Base-by-base conservation (phyloP, 805 yeast species). In the Sugiyamaella qingdaonensis region DNA sequence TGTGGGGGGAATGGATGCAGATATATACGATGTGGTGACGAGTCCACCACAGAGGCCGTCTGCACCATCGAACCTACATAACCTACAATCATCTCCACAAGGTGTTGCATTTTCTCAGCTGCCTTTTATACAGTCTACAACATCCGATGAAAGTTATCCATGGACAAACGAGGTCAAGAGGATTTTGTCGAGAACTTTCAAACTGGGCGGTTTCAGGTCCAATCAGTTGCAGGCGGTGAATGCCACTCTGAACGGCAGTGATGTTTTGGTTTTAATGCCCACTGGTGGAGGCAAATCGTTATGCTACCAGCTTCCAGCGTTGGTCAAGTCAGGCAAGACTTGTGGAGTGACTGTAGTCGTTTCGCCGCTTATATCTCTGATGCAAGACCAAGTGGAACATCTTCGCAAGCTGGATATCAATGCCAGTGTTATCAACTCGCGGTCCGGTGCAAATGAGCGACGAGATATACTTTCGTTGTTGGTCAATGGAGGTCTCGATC, bases 251-350 rank as follows among this genome's bases (percentile, higher is more conserved):
- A 45, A 78, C 4, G 96, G 97, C 0, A 77, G 78, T 43, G 99
- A 94, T 67, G 96, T 88, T 0, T 89, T 94, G 71, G 97, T 94
- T 1, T 74, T 94, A 61, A 92, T 94, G 96, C 99, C 99, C 0
- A 94, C 99, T 0, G 99, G 99, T 36, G 99, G 99, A 48, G 99
- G 99, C 48, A 94, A 94, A 66, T 91, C 98, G 0, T 71, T 94
- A 31, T 94, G 99, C 66, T 94, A 91, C 68, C 99, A 94, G 68
- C 74, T 94, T 35, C 98, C 99, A 0, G 97, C 99, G 0, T 73
- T 94, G 43, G 82, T 92, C 1, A 74, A 76, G 41, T 75, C 84
- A 1, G 97, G 97, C 1, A 74, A 67, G 19, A 88, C 96, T 0
- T 71, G 70, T 14, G 98, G 97, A 13, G 85, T 94, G 0, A 89